Percentiles rank a stretch among this genome's conserved stretches.
phyloP scores from a whole-genome alignment of 1,284 basidiomycete genomes.

The Sanghuangporus sanghuang region DNA sequence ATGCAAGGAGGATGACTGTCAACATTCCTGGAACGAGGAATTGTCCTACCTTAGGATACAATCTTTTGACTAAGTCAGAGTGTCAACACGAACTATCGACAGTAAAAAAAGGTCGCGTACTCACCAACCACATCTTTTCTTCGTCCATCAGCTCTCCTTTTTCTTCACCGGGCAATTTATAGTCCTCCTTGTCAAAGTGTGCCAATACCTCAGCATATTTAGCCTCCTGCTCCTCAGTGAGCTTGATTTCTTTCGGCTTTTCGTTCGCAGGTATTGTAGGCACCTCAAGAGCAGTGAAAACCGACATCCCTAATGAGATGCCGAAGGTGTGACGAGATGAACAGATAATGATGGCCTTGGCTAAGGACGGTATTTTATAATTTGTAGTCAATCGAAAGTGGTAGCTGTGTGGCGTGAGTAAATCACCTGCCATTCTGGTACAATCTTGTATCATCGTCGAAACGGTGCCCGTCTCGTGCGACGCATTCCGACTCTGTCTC shows the following conservation, averaged over 20 bases:
- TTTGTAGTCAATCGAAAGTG: neutral
- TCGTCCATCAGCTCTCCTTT: slow-evolving; percentile 49
- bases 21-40: neutral
- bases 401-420: slow-evolving; percentile 2
- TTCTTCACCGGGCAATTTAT: slow-evolving; percentile 38
- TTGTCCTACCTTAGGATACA: slow-evolving; percentile 54
- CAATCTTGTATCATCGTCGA: neutral
- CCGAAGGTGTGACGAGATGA: neutral
- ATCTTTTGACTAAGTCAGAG: slow-evolving; percentile 46
- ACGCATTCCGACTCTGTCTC: neutral
- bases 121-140: slow-evolving; percentile 72
- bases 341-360: neutral
- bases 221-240: slow-evolving; percentile 44
- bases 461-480: neutral
- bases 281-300: slow-evolving; percentile 9
- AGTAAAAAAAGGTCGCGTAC: slow-evolving; percentile 21
- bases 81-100: too few species aligned
- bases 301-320: slow-evolving; percentile 4
- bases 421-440: neutral
- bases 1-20: neutral
- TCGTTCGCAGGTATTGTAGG: slow-evolving; percentile 6
- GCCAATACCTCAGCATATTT: slow-evolving; percentile 51
- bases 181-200: slow-evolving; percentile 51
- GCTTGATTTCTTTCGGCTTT: slow-evolving; percentile 11
- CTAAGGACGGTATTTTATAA: neutral